A percentile compares a stretch with the other conserved stretches of the same genome.
Evolutionary conservation across 1,284 basidiomycete genomes (phyloP).

Genomic region (Sporisorium sorghi): DNA sequence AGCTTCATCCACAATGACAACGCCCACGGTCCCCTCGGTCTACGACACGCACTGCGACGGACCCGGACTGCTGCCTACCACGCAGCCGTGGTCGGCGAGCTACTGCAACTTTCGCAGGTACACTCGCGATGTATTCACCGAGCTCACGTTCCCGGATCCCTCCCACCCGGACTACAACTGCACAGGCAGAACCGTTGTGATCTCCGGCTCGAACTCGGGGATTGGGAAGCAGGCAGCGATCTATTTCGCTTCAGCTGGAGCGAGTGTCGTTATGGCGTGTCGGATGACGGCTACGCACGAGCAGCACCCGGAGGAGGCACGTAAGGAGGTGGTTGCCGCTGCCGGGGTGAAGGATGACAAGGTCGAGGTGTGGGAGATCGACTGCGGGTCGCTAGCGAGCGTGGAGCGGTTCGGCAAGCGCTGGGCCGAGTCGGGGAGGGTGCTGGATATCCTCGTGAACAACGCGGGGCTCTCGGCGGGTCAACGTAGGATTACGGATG

Average conservation of each 20-base stretch:
- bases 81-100: conserved; percentile 33
- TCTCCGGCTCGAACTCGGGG: conserved; percentile 57
- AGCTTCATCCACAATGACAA: neutral
- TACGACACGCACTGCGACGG: conserved; percentile 60
- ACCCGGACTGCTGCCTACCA: conserved; percentile 48
- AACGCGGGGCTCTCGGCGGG: conserved; percentile 54
- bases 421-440: conserved; percentile 39
- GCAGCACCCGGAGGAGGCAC: conserved; percentile 50
- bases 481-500: conserved; percentile 35
- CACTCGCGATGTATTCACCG: conserved; percentile 16
- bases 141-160: conserved; percentile 23
- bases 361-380: conserved; percentile 61
- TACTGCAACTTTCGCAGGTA: conserved; percentile 42
- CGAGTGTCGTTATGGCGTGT: conserved; percentile 59
- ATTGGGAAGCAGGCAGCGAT: conserved; percentile 58
- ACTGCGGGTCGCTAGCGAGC: conserved; percentile 49
- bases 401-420: conserved; percentile 42
- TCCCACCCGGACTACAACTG: conserved; percentile 33
- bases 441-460: conserved; percentile 50
- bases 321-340: conserved; percentile 29
- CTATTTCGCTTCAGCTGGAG: conserved; percentile 50
- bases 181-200: conserved; percentile 53
- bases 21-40: conserved; percentile 40
- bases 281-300: conserved; percentile 56
- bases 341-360: conserved; percentile 21